phyloP scores from a whole-genome alignment of 768 basidiomycete genomes.

The Neoboletus brunneissimus region DNA sequence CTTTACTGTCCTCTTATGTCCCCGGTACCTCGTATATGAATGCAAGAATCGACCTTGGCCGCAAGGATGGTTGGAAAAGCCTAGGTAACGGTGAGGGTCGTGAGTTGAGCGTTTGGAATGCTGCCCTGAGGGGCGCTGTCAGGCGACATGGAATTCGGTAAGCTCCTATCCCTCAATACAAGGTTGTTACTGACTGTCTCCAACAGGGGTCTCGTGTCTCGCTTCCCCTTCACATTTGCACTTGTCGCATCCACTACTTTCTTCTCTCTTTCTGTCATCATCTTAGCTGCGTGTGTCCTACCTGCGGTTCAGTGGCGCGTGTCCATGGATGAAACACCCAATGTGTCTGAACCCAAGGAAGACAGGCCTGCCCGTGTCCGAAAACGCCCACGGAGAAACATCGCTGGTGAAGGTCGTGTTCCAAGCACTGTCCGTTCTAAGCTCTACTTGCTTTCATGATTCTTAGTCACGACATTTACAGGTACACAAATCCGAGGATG shows the following conservation, averaged over 20 bases:
- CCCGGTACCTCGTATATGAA: slow-evolving; percentile 45
- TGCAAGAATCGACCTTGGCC: slow-evolving; percentile 71
- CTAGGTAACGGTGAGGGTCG: slow-evolving; percentile 68
- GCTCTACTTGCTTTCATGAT: background rate
- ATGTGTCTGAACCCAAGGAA: slow-evolving; percentile 15
- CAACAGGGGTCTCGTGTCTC: slow-evolving; percentile 62
- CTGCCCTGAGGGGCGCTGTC: slow-evolving; percentile 59
- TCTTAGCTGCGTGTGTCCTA: slow-evolving; percentile 51
- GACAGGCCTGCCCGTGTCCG: slow-evolving; percentile 24
- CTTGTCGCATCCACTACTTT: slow-evolving; percentile 45
- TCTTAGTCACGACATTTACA: slow-evolving; percentile 17
- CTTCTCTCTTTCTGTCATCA: slow-evolving; percentile 43
- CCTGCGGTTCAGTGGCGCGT: slow-evolving; percentile 39
- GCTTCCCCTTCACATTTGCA: slow-evolving; percentile 61
- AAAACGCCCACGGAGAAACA: slow-evolving; percentile 28
- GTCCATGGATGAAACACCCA: slow-evolving; percentile 14
- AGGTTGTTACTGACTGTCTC: background rate
- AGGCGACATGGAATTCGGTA: slow-evolving; percentile 71
- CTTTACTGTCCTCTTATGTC: slow-evolving; percentile 55
- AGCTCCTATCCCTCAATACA: slow-evolving; percentile 14
- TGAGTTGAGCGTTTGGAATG: slow-evolving; percentile 66
- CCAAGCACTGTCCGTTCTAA: slow-evolving; percentile 23
- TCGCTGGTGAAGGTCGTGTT: slow-evolving; percentile 19
- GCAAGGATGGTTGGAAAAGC: slow-evolving; percentile 68
- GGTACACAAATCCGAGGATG: slow-evolving; percentile 28